Evolutionary conservation across 2,329 filamentous ascomycete genomes (phyloP), one percentile per base, ranked within the genome.

Genomic region (Sarocladiaceae sp.): DNA sequence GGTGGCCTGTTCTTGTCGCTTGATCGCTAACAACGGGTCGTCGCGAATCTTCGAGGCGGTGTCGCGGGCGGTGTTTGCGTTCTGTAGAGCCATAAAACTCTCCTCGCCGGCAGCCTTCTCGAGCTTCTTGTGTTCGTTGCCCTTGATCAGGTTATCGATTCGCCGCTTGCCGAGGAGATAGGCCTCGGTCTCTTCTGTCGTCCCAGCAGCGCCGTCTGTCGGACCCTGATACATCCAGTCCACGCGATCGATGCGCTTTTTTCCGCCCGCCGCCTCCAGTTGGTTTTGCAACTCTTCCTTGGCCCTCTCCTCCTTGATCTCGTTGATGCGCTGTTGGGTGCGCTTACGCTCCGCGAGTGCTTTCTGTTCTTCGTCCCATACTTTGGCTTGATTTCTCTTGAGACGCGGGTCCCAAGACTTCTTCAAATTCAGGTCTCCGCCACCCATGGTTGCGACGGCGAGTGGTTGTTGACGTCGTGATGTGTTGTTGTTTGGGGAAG

Each of bases 201-300:
- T 89, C 26, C 87, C 87, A n/a, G 77, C 75, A 63, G 88, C 86
- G 31, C 90, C 89, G 62, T 82, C 77, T 48, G 86, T 87, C 7
- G 94, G 91, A 1, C 93, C 93, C 60, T 87, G 84, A 71, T 99
- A 99, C 90, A 99, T 97, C 90, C 94, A 99, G 63, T 97, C 94
- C 23, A 99, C 93, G 31, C 91, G 84, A 61, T 93, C 86, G 26
- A 87, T 73, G 51, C 87, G 80, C 64, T 90, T 92, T 61, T 81
- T 83, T 52, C 92, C 91, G 33, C 94, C 94, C 1, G 91, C 87
- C 2, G 87, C 86, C 70, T 97, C 94, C 53, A 97, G 90, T 59
- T 97, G 80, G 50, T 85, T 83, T 68, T 97, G 89, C 1, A 97
- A 82, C 67, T 97, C 92, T 68, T 97, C 90, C 59, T 96, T 88